These are phyloP conservation scores for Cnidoscolus chayamansa DNA, from an alignment of 441 rosid genomes.

Conservation along the genomic window DNA sequence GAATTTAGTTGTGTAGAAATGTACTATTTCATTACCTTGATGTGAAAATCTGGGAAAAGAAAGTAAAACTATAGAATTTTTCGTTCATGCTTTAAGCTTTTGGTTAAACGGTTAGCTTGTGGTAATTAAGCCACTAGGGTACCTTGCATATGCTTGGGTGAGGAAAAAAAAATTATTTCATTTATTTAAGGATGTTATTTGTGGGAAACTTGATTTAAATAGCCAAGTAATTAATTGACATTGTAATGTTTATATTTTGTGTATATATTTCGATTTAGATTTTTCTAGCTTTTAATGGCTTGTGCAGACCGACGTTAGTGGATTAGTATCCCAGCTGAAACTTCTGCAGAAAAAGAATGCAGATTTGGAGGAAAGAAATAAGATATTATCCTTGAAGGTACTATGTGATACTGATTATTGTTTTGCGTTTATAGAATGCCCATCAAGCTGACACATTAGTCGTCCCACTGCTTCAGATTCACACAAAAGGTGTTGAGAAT, in stretches of 20 bases:
- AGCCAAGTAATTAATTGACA: background rate
- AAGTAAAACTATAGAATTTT: background rate
- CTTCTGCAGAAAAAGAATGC: constrained; percentile 64
- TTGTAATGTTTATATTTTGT: background rate
- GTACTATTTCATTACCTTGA: no score
- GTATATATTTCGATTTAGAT: background rate
- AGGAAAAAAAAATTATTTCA: no score
- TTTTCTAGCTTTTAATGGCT: constrained; percentile 12
- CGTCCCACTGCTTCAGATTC: constrained; percentile 48
- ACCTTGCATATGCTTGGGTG: background rate
- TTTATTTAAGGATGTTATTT: background rate
- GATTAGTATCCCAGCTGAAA: constrained; percentile 76
- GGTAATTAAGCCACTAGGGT: background rate
- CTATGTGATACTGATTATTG: background rate
- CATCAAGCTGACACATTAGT: constrained; percentile 16
- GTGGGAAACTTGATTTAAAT: background rate
- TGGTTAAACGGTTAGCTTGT: background rate
- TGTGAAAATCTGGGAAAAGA: background rate
- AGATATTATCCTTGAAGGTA: constrained; percentile 54
- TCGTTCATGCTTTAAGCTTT: background rate
- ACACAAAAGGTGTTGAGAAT: constrained; percentile 56
- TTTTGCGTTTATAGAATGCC: background rate
- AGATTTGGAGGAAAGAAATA: constrained; percentile 66
- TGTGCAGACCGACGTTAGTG: constrained; percentile 73
- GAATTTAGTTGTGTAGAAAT: no score